Evolutionary conservation across 169 alveolate genomes (phyloP), one percentile per base, ranked within the genome.

Genomic region (Plasmodium adleri): DNA sequence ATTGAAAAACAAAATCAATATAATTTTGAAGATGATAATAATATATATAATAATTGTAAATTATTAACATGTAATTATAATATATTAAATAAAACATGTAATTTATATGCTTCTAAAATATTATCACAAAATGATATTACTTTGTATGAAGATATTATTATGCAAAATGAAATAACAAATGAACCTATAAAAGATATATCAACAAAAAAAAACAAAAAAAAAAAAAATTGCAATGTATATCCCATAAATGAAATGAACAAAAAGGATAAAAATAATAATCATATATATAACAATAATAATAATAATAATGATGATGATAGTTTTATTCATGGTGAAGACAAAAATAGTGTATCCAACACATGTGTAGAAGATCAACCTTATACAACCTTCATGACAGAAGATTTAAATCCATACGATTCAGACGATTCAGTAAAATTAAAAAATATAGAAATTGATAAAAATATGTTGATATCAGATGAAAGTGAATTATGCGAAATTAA

Each of bases 81-180:
- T 45, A 54, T 54, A 56, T 24, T 72, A 72, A 72, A 72, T 26
- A 60, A 63, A 12, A 72, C 54, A 52, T 60, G 45, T 45, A 26
- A 26, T 72, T 39, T 39, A 39, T 39, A 39, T 39, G 47, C 47
- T 39, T 39, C 47, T 39, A 39, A 39, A 39, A 39, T 39, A 39
- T 5, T 39, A 5, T 39, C 47, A 39, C 47, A 39, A 39, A 39
- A 7, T 39, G 47, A 39, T 9, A 39, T 7, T 6, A 26, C 20
- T 56, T 10, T 17, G 0, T 39, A 39, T 39, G 47, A 39, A 39
- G 47, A 39, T 39, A 39, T 39, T 2, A 39, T 39, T 39, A 39
- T 39, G 47, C 47, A 39, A 39, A 39, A 39, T 9, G 47, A 39
- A 39, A 39, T 39, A 39, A 39, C 47, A 39, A 39, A 39, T 39